Evolutionary conservation across 2,329 filamentous ascomycete genomes (phyloP).

Genomic region (Diaporthe batatas): DNA sequence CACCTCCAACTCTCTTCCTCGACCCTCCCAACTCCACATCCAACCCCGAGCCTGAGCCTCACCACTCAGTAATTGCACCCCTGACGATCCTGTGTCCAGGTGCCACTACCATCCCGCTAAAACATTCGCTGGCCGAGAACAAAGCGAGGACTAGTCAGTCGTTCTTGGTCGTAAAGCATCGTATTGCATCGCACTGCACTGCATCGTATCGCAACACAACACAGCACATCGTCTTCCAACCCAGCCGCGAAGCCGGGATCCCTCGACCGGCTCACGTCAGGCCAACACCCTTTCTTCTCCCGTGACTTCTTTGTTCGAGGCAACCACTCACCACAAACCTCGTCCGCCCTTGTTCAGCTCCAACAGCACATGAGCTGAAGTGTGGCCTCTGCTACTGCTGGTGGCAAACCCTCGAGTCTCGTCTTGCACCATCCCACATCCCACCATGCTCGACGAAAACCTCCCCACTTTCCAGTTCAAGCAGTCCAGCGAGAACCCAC

Average conservation of each 20-base stretch:
- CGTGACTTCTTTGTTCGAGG: constrained; percentile 23
- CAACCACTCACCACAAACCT: not conserved
- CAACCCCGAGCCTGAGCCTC: not conserved
- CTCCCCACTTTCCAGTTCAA: constrained; percentile 79
- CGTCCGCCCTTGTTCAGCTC: not conserved
- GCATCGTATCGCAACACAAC: not conserved
- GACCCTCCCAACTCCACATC: not conserved
- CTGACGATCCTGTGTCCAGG: not conserved
- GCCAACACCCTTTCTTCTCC: not conserved
- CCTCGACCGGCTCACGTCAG: constrained; percentile 5
- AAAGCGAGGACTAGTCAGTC: constrained; percentile 1
- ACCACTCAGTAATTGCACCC: not conserved
- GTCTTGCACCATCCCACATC: not conserved
- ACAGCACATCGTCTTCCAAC: not conserved
- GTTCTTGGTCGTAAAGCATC: not conserved
- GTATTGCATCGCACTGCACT: not conserved
- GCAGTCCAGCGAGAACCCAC: constrained; percentile 64
- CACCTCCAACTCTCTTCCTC: constrained; percentile 45
- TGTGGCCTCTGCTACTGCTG: constrained; percentile 3
- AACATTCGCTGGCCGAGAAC: constrained; percentile 3
- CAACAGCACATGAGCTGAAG: constrained; percentile 22
- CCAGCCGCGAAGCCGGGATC: not conserved
- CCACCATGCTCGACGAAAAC: constrained; percentile 89
- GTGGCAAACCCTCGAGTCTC: constrained; percentile 17
- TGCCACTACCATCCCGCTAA: not conserved